These are phyloP conservation scores for Rhizophagus clarus DNA, from an alignment of 192 early-diverging fungal species.

Conservation along the genomic window DNA sequence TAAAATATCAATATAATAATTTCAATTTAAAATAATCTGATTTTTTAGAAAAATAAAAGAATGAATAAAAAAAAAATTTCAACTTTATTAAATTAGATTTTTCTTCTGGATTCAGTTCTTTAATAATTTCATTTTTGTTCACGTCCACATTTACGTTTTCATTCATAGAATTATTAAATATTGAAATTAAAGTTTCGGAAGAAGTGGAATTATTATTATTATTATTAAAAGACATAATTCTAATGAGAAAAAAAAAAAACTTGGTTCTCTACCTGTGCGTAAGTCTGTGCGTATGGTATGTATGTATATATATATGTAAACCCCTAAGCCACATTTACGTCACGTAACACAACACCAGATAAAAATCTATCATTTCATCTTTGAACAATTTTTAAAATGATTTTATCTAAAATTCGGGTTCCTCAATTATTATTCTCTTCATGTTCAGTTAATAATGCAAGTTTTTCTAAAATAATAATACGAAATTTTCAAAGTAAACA, in stretches of 20 bases:
- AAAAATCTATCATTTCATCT: not conserved
- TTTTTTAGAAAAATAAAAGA: not conserved
- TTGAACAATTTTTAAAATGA: not conserved
- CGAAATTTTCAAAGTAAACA: not conserved
- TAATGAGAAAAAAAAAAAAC: not conserved
- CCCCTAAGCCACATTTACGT: not conserved
- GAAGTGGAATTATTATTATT: not conserved
- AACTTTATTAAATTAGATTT: constrained; percentile 24
- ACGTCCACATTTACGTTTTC: not conserved
- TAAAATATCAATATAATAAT: not conserved
- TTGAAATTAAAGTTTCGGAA: not conserved
- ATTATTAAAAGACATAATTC: not conserved
- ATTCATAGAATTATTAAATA: not conserved
- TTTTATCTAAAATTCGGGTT: not conserved
- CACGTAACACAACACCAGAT: not conserved
- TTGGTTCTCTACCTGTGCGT: too few species aligned
- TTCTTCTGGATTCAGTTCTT: constrained; percentile 12
- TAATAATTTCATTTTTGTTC: not conserved
- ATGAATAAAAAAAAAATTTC: not conserved
- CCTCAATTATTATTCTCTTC: not conserved
- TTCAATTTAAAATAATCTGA: not conserved
- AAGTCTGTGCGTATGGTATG: too few species aligned
- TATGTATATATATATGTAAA: too few species aligned
- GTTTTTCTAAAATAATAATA: not conserved
- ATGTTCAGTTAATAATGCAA: not conserved